Conservation (phyloP, 768 basidiomycete species). For the Mycena albidolilacea region DNA sequence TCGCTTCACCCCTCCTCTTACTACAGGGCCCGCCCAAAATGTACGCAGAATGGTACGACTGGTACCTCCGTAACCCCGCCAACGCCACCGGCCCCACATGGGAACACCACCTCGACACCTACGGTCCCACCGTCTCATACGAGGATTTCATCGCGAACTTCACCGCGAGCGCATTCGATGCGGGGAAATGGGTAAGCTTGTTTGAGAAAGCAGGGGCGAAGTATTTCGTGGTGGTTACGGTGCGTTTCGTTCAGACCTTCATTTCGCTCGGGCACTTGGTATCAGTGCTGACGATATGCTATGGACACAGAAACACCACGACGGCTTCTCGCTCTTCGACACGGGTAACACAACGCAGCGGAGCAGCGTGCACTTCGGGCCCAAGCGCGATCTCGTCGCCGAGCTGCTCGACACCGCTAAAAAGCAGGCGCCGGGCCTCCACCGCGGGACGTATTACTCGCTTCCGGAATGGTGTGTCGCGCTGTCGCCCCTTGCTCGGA, state of each 20-base stretch:
- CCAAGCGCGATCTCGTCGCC: conserved; percentile 66
- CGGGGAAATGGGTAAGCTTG: conserved; percentile 67
- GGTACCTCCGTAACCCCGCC: conserved; percentile 54
- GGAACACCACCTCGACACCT: conserved; percentile 64
- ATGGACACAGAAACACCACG: conserved; percentile 69
- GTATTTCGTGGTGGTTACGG: conserved; percentile 74
- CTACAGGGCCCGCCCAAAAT: conserved; percentile 53
- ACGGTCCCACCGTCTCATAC: conserved; percentile 62
- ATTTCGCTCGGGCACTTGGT: background rate
- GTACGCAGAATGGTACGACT: conserved; percentile 72
- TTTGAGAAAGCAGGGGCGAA: conserved; percentile 71
- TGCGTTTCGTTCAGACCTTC: conserved; percentile 38
- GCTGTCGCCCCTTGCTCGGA: no score
- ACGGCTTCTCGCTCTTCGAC: conserved; percentile 71
- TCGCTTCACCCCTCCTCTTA: background rate
- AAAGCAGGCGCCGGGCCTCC: conserved; percentile 62
- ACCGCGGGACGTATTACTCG: conserved; percentile 72
- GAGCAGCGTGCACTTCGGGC: conserved; percentile 63
- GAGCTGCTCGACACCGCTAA: conserved; percentile 68
- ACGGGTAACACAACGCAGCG: conserved; percentile 68
- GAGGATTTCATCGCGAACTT: conserved; percentile 73
- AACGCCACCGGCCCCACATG: conserved; percentile 57
- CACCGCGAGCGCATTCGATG: conserved; percentile 66
- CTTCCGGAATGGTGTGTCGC: conserved; percentile 67
- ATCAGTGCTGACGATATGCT: background rate